These are phyloP conservation scores for Amniculicola lignicola DNA, from an alignment of 495 filamentous ascomycete species.

Conservation along the genomic window DNA sequence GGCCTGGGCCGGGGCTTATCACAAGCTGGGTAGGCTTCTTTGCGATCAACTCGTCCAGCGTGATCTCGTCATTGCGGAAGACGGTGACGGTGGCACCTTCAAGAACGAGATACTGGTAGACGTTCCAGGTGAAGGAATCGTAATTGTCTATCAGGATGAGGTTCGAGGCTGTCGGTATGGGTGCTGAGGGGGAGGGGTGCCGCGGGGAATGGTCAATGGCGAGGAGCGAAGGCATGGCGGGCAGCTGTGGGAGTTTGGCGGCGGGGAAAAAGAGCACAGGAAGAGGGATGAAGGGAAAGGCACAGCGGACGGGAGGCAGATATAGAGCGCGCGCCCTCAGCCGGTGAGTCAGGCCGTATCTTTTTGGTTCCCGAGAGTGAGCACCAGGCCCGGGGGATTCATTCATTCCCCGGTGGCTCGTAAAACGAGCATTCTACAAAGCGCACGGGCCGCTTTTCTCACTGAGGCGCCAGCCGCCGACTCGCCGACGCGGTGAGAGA, in stretches of 20 bases:
- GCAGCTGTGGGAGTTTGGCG: background rate
- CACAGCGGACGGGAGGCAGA: no score
- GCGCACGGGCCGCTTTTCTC: no score
- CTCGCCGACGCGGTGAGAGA: no score
- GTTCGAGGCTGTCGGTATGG: slow-evolving; percentile 75
- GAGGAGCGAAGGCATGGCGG: slow-evolving; percentile 32
- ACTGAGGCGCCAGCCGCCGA: no score
- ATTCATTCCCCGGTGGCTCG: no score
- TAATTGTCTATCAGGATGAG: slow-evolving; percentile 98
- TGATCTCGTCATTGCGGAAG: slow-evolving; percentile 86
- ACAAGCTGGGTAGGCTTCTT: slow-evolving; percentile 89
- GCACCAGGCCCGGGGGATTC: no score
- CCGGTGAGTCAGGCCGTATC: no score
- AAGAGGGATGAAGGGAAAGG: no score
- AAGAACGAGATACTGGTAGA: slow-evolving; percentile 94
- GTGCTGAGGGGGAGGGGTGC: slow-evolving; percentile 65
- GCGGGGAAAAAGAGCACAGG: no score
- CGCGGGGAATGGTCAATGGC: slow-evolving; percentile 85
- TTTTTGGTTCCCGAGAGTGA: no score
- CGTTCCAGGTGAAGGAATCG: slow-evolving; percentile 98
- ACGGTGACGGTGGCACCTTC: slow-evolving; percentile 90
- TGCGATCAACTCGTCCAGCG: slow-evolving; percentile 74
- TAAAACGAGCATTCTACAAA: no score
- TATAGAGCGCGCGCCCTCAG: no score
- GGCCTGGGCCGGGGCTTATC: slow-evolving; percentile 90